Conservation (phyloP, 2,329 filamentous ascomycete genomes). For the Pseudogymnoascus sp. region DNA sequence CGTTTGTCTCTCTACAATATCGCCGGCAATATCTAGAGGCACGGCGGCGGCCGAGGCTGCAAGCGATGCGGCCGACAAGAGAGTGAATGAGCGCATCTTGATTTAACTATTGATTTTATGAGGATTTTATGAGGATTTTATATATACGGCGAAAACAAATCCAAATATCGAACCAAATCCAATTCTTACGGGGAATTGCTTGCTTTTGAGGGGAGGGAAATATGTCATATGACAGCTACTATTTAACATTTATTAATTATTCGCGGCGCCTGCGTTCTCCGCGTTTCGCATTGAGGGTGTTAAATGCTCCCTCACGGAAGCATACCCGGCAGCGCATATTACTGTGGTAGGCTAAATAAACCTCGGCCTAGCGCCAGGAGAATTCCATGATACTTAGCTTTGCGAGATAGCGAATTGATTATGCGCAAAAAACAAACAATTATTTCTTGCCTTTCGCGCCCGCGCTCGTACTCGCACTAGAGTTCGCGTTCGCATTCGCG, state of each 20-base stretch:
- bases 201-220: not conserved
- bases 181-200: not conserved
- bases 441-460: not conserved
- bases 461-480: slow-evolving; percentile 1
- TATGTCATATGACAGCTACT: not conserved
- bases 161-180: not conserved
- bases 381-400: too few species aligned
- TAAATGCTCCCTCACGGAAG: not conserved
- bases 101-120: not conserved
- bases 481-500: not conserved
- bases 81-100: not conserved
- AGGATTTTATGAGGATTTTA: not conserved
- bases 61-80: not conserved
- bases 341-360: not conserved
- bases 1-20: slow-evolving; percentile 1
- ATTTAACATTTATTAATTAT: not conserved
- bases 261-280: not conserved
- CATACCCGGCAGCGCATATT: not conserved
- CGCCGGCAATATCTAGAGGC: not conserved
- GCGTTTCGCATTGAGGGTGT: slow-evolving; percentile 3
- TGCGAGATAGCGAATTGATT: too few species aligned
- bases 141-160: not conserved
- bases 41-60: not conserved
- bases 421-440: too few species aligned
- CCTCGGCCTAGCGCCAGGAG: not conserved